phyloP scores from a whole-genome alignment of 176 grass and related monocot species.

The Musa troglodytarum region DNA sequence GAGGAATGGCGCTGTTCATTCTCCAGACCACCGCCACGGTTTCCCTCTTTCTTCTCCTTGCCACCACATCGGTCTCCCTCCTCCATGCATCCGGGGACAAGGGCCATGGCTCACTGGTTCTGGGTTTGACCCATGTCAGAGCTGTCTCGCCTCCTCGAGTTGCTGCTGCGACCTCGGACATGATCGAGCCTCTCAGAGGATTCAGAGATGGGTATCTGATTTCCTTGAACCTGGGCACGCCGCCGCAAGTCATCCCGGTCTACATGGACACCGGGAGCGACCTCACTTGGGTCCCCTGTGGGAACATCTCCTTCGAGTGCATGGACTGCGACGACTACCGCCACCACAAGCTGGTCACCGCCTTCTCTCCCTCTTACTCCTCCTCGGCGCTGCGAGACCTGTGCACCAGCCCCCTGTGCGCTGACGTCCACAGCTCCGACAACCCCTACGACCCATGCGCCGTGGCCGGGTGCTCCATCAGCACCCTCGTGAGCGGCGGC shows the following conservation, averaged over 20 bases:
- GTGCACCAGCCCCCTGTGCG: slow-evolving; percentile 26
- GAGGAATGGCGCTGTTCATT: too few species aligned
- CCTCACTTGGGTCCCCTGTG: slow-evolving; percentile 48
- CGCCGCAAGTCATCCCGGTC: slow-evolving; percentile 35
- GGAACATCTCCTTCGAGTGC: slow-evolving; percentile 27
- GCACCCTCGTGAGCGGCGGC: slow-evolving; percentile 17
- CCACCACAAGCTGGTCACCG: not conserved
- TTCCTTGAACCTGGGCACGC: slow-evolving; percentile 40
- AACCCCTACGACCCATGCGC: slow-evolving; percentile 38
- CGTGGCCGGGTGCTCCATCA: slow-evolving; percentile 23
- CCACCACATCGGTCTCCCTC: not conserved
- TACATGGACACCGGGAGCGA: slow-evolving; percentile 50
- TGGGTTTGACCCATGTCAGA: slow-evolving; percentile 35
- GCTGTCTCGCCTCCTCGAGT: slow-evolving; percentile 22
- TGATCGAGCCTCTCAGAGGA: slow-evolving; percentile 37
- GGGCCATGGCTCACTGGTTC: slow-evolving; percentile 20
- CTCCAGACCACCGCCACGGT: not conserved
- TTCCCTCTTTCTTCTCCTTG: not conserved
- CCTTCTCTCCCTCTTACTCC: slow-evolving; percentile 26
- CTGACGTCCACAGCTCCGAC: slow-evolving; percentile 36
- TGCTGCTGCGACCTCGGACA: slow-evolving; percentile 22
- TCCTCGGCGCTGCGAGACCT: slow-evolving; percentile 14
- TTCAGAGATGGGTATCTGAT: slow-evolving; percentile 36
- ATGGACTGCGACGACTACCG: slow-evolving; percentile 23
- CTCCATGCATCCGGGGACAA: not conserved